phyloP scores from a whole-genome alignment of 192 early-diverging fungal species.

The Haplosporangium gracile region DNA sequence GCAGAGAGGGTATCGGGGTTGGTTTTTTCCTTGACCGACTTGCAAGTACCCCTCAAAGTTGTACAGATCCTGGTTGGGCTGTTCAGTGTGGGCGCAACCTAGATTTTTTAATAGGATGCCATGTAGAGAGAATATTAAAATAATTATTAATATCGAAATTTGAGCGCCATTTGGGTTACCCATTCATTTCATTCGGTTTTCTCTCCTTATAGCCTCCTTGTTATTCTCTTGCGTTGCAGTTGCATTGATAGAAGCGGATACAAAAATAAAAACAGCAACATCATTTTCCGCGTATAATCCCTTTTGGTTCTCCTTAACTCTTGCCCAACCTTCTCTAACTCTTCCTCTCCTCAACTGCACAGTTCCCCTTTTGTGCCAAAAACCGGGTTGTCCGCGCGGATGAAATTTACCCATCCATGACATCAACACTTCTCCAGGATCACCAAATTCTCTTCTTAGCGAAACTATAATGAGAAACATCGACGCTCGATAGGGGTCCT shows the following conservation, averaged over 20 bases:
- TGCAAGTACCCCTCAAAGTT: constrained; percentile 86
- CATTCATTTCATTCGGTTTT: neutral
- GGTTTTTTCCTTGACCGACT: constrained; percentile 56
- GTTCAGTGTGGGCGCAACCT: constrained; percentile 73
- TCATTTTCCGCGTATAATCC: neutral
- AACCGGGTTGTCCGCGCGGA: neutral
- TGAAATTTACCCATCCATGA: constrained; percentile 1
- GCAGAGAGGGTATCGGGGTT: constrained; percentile 73
- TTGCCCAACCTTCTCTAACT: neutral
- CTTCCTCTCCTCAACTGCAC: neutral
- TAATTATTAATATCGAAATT: constrained; percentile 8
- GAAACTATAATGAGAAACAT: constrained; percentile 7
- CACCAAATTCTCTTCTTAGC: neutral
- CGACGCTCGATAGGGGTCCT: neutral
- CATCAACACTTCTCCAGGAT: neutral
- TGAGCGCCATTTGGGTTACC: neutral
- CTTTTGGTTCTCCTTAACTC: neutral
- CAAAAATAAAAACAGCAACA: neutral
- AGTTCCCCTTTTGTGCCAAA: neutral
- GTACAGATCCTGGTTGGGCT: constrained; percentile 85
- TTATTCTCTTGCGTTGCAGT: neutral
- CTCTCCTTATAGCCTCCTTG: neutral
- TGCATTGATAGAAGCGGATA: neutral
- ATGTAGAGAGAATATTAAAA: constrained; percentile 16
- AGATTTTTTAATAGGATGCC: neutral